Evolutionary conservation across 345 rosid species (phyloP).

Genomic region (Nephelium lappaceum): DNA sequence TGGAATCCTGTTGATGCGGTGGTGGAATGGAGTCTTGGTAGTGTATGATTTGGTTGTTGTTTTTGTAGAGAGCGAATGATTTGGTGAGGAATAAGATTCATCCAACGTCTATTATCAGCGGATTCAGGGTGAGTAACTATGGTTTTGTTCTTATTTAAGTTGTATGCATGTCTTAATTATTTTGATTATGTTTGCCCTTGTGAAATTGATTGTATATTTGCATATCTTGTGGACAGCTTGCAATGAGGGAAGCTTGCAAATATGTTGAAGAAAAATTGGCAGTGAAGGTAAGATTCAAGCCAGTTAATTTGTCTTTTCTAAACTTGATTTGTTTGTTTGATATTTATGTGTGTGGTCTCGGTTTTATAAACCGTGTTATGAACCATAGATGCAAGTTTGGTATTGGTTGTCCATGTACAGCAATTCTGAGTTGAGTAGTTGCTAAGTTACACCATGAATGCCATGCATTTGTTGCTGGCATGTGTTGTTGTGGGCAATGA

Average conservation of each 20-base stretch:
- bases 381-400: neutral
- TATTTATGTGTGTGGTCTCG: neutral
- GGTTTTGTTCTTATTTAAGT: neutral
- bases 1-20: neutral
- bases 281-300: conserved; percentile 57
- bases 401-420: neutral
- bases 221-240: conserved; percentile 59
- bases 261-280: conserved; percentile 89
- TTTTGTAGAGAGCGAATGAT: conserved; percentile 89
- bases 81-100: conserved; percentile 96
- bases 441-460: neutral
- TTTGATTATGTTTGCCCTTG: neutral
- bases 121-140: conserved; percentile 67
- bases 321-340: neutral
- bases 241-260: conserved; percentile 98
- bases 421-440: neutral
- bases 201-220: neutral
- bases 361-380: neutral
- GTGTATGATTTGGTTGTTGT: conserved; percentile 12
- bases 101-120: conserved; percentile 95
- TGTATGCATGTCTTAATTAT: neutral
- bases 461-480: neutral
- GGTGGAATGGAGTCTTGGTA: conserved; percentile 6
- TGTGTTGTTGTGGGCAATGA: neutral
- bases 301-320: neutral